These are phyloP conservation scores for Sphenostylis stenocarpa DNA, from an alignment of 306 rosid genomes.

Conservation along the genomic window DNA sequence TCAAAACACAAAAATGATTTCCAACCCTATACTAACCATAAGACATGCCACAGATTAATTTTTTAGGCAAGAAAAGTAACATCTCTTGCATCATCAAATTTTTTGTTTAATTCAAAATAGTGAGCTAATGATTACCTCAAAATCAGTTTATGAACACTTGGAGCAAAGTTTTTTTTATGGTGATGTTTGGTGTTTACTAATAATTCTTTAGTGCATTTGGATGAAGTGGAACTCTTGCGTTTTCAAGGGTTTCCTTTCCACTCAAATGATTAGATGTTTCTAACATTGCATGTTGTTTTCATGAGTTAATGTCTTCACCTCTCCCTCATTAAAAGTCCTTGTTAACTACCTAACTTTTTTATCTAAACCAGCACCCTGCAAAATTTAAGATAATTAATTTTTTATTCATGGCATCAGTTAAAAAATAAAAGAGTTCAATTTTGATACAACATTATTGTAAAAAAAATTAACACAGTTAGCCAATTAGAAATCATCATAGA, in stretches of 20 bases:
- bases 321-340: constrained; percentile 1
- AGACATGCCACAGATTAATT: neutral
- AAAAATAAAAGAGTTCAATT: neutral
- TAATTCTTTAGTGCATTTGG: neutral
- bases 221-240: constrained; percentile 8
- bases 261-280: neutral
- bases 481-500: neutral
- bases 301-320: constrained; percentile 1
- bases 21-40: neutral
- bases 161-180: neutral
- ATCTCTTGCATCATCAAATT: neutral
- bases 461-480: neutral
- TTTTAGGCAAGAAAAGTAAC: neutral
- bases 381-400: neutral
- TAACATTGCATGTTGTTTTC: neutral
- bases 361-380: neutral
- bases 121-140: neutral
- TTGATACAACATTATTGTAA: neutral
- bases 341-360: neutral
- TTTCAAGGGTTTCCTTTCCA: neutral
- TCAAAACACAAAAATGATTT: neutral
- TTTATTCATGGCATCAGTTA: neutral
- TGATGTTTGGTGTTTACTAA: neutral
- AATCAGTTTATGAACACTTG: neutral
- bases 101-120: neutral